A percentile compares a stretch with the other conserved stretches of the same genome.
These are phyloP conservation scores for Penicillium fuscoglaucum DNA, from an alignment of 2,329 filamentous ascomycete species.

Conservation along the genomic window DNA sequence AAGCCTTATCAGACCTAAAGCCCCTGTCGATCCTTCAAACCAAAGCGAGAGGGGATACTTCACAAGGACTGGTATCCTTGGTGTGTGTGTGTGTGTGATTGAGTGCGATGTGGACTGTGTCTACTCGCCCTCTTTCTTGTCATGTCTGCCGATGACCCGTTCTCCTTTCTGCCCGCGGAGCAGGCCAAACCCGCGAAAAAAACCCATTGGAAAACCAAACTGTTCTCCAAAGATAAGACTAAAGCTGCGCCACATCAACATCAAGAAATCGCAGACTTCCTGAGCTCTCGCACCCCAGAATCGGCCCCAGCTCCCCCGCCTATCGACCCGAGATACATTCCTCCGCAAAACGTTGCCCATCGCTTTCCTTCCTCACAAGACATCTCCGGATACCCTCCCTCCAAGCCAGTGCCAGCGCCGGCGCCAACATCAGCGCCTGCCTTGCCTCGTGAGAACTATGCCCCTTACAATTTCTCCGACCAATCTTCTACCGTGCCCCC, in stretches of 20 bases:
- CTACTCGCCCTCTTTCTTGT: conserved; percentile 22
- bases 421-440: conserved; percentile 19
- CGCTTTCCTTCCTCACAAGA: conserved; percentile 37
- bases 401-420: background rate
- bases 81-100: conserved; percentile 4
- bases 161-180: conserved; percentile 35
- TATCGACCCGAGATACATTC: conserved; percentile 33
- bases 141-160: conserved; percentile 42
- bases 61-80: conserved; percentile 18
- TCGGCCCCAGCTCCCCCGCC: conserved; percentile 19
- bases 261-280: conserved; percentile 57
- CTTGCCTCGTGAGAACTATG: conserved; percentile 25
- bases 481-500: background rate
- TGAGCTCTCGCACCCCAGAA: conserved; percentile 42
- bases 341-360: conserved; percentile 37
- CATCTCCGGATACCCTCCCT: conserved; percentile 18
- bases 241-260: conserved; percentile 40
- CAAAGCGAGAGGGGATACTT: conserved; percentile 15
- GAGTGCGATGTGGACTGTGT: conserved; percentile 42
- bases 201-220: conserved; percentile 51
- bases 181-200: conserved; percentile 38
- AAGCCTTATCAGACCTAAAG: background rate
- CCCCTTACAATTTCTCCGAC: conserved; percentile 21
- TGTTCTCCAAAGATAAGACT: conserved; percentile 48
- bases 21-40: conserved; percentile 25